phyloP scores from a whole-genome alignment of 495 filamentous ascomycete genomes.

The Cercophora samala region DNA sequence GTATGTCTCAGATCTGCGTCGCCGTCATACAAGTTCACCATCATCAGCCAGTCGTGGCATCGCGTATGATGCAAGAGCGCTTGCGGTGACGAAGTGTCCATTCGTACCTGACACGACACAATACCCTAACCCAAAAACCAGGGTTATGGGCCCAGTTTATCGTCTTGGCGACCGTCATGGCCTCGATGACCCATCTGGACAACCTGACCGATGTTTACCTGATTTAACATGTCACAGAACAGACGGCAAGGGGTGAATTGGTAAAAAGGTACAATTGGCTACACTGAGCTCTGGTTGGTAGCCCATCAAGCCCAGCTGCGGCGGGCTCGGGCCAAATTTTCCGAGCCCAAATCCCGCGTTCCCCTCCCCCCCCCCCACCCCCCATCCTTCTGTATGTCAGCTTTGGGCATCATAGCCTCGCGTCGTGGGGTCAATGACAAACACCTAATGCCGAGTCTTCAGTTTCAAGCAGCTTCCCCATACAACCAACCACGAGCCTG shows the following conservation, averaged over 20 bases:
- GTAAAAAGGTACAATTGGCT: neutral
- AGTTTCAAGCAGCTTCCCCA: neutral
- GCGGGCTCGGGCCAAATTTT: neutral
- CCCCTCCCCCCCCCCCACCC: no score
- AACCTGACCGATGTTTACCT: neutral
- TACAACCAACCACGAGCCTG: neutral
- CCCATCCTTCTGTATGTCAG: neutral
- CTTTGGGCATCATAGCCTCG: slow-evolving; percentile 14
- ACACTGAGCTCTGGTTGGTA: neutral
- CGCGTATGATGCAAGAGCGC: neutral
- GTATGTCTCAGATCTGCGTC: slow-evolving; percentile 1
- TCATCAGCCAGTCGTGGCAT: neutral
- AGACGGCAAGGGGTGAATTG: neutral
- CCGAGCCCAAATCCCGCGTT: slow-evolving; percentile 9
- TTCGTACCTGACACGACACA: neutral
- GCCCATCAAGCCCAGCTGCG: slow-evolving; percentile 6
- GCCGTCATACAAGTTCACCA: neutral
- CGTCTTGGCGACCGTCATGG: neutral
- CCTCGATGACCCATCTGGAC: no score
- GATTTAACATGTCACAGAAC: neutral
- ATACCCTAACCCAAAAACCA: neutral
- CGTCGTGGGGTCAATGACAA: neutral
- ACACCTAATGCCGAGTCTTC: neutral
- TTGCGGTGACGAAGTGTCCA: neutral
- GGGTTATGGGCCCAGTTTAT: neutral